phyloP scores from a whole-genome alignment of 75 land plant species.

The Pinus albicaulis region DNA sequence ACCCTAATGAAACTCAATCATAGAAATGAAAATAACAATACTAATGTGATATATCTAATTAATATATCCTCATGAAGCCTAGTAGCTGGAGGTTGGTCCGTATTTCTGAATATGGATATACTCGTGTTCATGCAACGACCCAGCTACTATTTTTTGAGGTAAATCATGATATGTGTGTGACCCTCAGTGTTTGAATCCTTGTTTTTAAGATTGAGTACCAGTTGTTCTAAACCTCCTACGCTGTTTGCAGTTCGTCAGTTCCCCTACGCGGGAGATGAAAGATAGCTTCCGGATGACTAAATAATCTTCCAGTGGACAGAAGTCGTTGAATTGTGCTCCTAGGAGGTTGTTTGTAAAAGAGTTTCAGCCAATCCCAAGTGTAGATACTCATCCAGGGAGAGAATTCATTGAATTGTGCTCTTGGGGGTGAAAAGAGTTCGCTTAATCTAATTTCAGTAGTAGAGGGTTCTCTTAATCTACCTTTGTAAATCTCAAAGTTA shows the following conservation, averaged over 20 bases:
- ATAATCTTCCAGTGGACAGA: neutral
- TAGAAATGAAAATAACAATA: no score
- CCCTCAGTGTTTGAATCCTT: neutral
- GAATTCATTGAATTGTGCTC: no score
- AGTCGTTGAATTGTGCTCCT: no score
- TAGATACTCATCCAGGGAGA: no score
- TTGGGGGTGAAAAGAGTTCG: no score
- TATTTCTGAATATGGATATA: slow-evolving; percentile 59
- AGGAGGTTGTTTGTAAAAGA: no score
- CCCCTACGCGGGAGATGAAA: slow-evolving; percentile 22
- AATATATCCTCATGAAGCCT: slow-evolving; percentile 23
- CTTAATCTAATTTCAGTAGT: no score
- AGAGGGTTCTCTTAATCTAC: no score
- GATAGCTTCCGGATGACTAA: slow-evolving; percentile 24
- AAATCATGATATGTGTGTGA: neutral
- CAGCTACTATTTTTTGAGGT: slow-evolving; percentile 40
- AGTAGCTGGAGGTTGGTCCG: slow-evolving; percentile 66
- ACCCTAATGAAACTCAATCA: no score
- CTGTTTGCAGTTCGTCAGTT: slow-evolving; percentile 27
- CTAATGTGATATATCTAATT: neutral
- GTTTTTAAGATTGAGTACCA: neutral
- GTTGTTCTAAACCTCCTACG: neutral
- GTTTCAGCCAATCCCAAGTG: no score
- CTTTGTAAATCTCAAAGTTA: no score
- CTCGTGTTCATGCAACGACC: slow-evolving; percentile 43